Evolutionary conservation across 495 filamentous ascomycete species (phyloP), one percentile per base, ranked within the genome.

Genomic region (Penicillium salamii): DNA sequence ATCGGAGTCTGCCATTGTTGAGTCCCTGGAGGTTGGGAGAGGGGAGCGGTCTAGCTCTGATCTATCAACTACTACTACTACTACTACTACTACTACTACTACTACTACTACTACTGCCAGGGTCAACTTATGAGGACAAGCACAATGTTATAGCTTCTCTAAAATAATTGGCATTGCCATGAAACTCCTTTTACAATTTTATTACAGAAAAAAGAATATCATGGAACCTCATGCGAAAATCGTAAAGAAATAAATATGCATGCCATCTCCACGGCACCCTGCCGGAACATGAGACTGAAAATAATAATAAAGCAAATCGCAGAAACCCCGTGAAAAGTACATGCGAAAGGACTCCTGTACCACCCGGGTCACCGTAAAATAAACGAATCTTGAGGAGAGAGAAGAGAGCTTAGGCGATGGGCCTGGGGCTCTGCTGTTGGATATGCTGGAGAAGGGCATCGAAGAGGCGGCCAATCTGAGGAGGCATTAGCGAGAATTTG

Each of bases 371-470:
- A 57, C 61, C 58, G 57, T 38, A 42, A 29, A 51, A 38, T 32
- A 32, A 32, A 34, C 21, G 34, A 40, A 37, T 26, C 23, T 59
- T 45, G 51, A 45, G 44, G 46, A 56, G 31, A 54, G 40, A 33
- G 39, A 35, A 50, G 34, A 55, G 33, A 47, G 60, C 56, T 55
- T 69, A 75, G 28, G 70, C 49, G 36, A 70, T 55, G 5, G 67
- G 63, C 44, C 73, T 64, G 41, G 73, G 73, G 64, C 73, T 76
- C 58, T 76, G 73, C 49, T 76, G 73, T 52, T 76, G 73, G 40
- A 76, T 76, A 38, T 76, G 73, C 49, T 74, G 71, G 42, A 76
- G 67, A 48, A 76, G 70, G 41, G 73, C 73, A 59, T 76, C 71
- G 39, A 76, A 76, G 20, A 76, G 67, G 50, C 73, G 73, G 54